Conservation (phyloP, 768 basidiomycete species). For the Calocybe gangraenosa region DNA sequence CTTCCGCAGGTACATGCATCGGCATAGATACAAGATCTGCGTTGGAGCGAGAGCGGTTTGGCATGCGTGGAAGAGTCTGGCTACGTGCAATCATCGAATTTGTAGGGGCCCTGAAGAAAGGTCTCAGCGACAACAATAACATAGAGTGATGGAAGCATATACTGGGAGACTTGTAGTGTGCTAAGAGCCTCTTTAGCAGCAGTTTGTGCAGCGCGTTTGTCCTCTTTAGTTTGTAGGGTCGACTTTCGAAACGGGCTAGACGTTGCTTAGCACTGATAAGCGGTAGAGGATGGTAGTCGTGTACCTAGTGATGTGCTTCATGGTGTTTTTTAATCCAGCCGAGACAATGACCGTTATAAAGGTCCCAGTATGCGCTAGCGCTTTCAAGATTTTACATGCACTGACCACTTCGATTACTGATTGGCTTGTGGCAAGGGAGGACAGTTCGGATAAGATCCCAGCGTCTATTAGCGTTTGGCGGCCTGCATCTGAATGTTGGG, state of each 20-base stretch:
- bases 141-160: background rate
- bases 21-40: no score
- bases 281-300: background rate
- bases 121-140: no score
- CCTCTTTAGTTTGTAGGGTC: constrained; percentile 6
- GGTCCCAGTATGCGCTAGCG: constrained; percentile 13
- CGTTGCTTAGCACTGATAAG: background rate
- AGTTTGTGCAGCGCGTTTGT: constrained; percentile 3
- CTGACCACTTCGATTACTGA: constrained; percentile 10
- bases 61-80: no score
- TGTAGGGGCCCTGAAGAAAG: no score
- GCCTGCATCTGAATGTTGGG: constrained; percentile 16
- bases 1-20: no score
- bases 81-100: no score
- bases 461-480: constrained; percentile 16
- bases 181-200: constrained; percentile 8
- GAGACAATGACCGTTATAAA: constrained; percentile 8
- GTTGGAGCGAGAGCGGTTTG: no score
- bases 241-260: constrained; percentile 8
- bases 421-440: constrained; percentile 6
- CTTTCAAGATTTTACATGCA: constrained; percentile 14
- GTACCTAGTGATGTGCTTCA: constrained; percentile 15
- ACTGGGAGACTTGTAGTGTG: constrained; percentile 3
- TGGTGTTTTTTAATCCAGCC: constrained; percentile 10
- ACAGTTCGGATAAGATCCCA: constrained; percentile 10